Conservation (phyloP, 441 rosid species). For the Populus hybrid region DNA sequence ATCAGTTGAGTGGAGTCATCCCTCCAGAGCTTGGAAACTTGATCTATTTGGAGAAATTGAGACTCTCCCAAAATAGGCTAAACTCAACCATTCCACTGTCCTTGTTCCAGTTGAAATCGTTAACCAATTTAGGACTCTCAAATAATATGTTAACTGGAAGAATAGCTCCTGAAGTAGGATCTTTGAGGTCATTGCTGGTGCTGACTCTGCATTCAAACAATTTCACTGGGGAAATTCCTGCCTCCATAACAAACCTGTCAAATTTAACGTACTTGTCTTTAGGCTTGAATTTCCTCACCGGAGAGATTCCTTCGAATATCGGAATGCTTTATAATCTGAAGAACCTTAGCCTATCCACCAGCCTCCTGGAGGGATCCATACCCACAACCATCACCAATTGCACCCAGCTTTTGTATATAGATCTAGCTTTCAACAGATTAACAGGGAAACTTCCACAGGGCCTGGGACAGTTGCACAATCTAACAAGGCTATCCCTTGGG, state of each 20-base stretch:
- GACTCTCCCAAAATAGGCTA: slow-evolving; percentile 45
- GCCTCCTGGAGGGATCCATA: slow-evolving; percentile 67
- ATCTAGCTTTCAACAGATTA: slow-evolving; percentile 39
- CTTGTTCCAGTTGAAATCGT: slow-evolving; percentile 43
- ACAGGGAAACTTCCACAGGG: slow-evolving; percentile 58
- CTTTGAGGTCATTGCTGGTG: slow-evolving; percentile 45
- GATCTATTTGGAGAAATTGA: slow-evolving; percentile 40
- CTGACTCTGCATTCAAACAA: slow-evolving; percentile 68
- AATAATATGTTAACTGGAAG: slow-evolving; percentile 56
- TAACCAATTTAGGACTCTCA: slow-evolving; percentile 61
- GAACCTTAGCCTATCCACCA: slow-evolving; percentile 47
- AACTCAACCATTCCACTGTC: slow-evolving; percentile 64
- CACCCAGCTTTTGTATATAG: slow-evolving; percentile 39
- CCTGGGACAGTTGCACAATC: slow-evolving; percentile 49
- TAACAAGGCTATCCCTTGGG: slow-evolving; percentile 43
- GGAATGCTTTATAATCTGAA: slow-evolving; percentile 62
- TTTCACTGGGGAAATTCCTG: slow-evolving; percentile 61
- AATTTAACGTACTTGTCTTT: slow-evolving; percentile 58
- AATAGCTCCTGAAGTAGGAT: slow-evolving; percentile 50
- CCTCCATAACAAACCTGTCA: slow-evolving; percentile 52
- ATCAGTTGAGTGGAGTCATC: slow-evolving; percentile 55
- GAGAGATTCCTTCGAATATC: slow-evolving; percentile 52
- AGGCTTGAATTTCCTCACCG: slow-evolving; percentile 57
- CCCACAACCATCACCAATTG: slow-evolving; percentile 76
- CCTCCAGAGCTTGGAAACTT: slow-evolving; percentile 69